phyloP scores from a whole-genome alignment of 176 grass and related monocot genomes.

The Musa schizocarpa region DNA sequence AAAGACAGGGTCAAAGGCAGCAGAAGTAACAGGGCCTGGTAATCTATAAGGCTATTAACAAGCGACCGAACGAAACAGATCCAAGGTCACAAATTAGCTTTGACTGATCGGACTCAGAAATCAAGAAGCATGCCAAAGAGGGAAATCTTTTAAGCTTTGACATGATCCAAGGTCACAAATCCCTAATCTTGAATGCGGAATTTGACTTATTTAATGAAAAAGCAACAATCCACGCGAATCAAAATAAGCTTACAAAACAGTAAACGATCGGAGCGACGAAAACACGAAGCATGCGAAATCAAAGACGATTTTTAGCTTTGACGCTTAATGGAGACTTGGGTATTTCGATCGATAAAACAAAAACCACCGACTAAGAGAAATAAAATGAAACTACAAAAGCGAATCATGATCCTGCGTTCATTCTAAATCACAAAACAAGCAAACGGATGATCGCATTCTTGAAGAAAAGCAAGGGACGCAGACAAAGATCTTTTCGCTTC shows the following conservation, averaged over 20 bases:
- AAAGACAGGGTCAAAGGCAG: background rate
- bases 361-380: no score
- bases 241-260: no score
- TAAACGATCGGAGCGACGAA: no score
- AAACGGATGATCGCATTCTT: background rate
- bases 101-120: background rate
- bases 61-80: no score
- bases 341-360: background rate
- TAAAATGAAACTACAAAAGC: no score
- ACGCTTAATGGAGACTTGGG: background rate
- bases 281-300: no score
- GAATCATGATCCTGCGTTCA: background rate
- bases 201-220: no score
- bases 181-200: background rate
- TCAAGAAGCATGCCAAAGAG: background rate
- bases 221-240: no score
- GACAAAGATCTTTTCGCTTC: background rate
- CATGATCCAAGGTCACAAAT: background rate
- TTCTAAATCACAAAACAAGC: background rate
- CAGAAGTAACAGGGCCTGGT: background rate
- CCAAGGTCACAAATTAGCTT: no score
- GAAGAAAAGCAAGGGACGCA: background rate
- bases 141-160: background rate
- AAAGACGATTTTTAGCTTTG: no score
- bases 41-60: no score